These are phyloP conservation scores for Ceratobasidium papillatum DNA, from an alignment of 1,284 basidiomycete species.

Conservation along the genomic window DNA sequence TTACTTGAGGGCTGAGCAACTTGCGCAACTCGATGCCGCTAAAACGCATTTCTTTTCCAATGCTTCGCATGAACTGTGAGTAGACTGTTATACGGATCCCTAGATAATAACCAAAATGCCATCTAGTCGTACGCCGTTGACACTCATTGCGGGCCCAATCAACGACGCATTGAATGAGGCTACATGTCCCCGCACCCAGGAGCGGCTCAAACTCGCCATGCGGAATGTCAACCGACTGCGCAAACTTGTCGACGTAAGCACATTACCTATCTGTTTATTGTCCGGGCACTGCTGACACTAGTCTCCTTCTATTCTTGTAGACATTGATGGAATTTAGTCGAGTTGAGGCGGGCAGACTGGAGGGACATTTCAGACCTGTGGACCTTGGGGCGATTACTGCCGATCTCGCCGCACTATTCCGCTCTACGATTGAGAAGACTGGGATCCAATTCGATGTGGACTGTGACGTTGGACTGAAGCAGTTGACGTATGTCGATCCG, in stretches of 20 bases:
- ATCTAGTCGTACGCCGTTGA: conserved; percentile 49
- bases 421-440: conserved; percentile 50
- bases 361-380: conserved; percentile 49
- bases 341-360: conserved; percentile 25
- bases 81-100: conserved; percentile 12
- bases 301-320: neutral
- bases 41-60: conserved; percentile 52
- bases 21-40: conserved; percentile 51
- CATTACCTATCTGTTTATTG: neutral
- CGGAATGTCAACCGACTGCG: conserved; percentile 50
- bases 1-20: conserved; percentile 44
- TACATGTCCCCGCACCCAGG: conserved; percentile 45
- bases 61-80: conserved; percentile 50
- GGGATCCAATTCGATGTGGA: conserved; percentile 48
- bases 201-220: conserved; percentile 47
- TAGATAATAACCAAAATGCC: neutral
- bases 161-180: conserved; percentile 45
- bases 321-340: conserved; percentile 51
- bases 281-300: neutral
- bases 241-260: conserved; percentile 49
- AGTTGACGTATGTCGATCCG: conserved; percentile 48
- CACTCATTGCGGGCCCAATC: conserved; percentile 50
- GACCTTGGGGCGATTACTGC: conserved; percentile 48
- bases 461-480: conserved; percentile 44
- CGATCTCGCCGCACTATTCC: conserved; percentile 51